Conservation (phyloP, 2,329 filamentous ascomycete genomes). For the Beauveria scarabaeidicola region DNA sequence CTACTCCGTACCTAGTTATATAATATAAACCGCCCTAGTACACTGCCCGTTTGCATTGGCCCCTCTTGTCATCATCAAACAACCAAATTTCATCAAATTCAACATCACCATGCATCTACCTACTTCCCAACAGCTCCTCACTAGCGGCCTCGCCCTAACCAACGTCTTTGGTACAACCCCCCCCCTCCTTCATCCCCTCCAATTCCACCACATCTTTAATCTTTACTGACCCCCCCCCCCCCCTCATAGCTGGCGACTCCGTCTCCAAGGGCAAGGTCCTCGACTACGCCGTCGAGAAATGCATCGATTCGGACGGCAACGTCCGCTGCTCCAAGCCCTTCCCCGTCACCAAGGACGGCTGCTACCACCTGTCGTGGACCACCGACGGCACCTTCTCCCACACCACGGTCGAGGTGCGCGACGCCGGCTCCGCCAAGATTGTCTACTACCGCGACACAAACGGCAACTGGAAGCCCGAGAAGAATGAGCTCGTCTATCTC, state of each 20-base stretch:
- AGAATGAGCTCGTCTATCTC: conserved; percentile 35
- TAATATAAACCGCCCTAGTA: not conserved
- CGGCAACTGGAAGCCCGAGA: conserved; percentile 36
- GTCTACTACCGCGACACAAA: conserved; percentile 38
- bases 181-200: not conserved
- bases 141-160: conserved; percentile 7
- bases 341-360: conserved; percentile 27
- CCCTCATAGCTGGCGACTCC: conserved; percentile 12
- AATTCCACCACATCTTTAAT: not conserved
- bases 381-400: conserved; percentile 30
- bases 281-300: conserved; percentile 34
- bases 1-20: not conserved
- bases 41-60: not conserved
- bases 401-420: conserved; percentile 28
- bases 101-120: conserved; percentile 15
- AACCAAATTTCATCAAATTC: not conserved
- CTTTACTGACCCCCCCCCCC: not conserved
- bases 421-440: conserved; percentile 30
- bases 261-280: conserved; percentile 27
- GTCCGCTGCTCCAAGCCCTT: conserved; percentile 32
- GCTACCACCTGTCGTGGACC: conserved; percentile 33
- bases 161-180: not conserved
- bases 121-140: not conserved
- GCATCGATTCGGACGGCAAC: conserved; percentile 30
- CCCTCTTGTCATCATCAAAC: not conserved